Evolutionary conservation across 2,329 filamentous ascomycete species (phyloP), one percentile per base, ranked within the genome.

Genomic region (Dichotomopilus funicola): DNA sequence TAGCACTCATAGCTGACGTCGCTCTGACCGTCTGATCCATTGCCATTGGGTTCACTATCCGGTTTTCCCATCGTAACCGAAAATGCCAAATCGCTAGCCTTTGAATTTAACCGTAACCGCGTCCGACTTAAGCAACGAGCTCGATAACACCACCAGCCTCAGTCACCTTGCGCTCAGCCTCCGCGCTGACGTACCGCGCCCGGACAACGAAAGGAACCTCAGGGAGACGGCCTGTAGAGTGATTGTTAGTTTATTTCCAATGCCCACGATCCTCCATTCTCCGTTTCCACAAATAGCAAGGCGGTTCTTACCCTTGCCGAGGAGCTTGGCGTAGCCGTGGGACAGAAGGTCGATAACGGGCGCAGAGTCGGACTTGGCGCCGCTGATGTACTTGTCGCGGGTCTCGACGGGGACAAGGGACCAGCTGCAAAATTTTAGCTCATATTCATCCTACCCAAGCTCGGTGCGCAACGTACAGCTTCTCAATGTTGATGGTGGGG

Each of bases 91-190:
- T 63, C 62, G 62, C 62, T 61, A 59, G 54, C 61, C 59, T 60
- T 63, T 63, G 57, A 27, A 59, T 59, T 59, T 63, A 62, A 45
- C 56, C 60, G 49, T 57, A 57, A 55, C 56, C 51, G 54, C 57
- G 56, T 59, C 53, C 59, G 52, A 54, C 58, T 82, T 88, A 96
- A 78, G 91, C 91, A 72, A 96, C 89, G 75, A 96, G 83, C 84
- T 96, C 90, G 71, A 95, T 81, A 71, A 96, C 89, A 78, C 92
- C 92, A 76, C 94, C 94, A 71, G 91, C 92, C 77, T 94, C 90
- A 75, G 89, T 95, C 79, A 99, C 96, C 88, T 99, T 99, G 81
- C 89, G 83, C 87, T 99, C 94, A 67, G 94, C 94, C 75, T 96
- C 86, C 75, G 88, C 88, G 83, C 86, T 91, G 78, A 99, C 89